Evolutionary conservation across 148 eudicot species (phyloP).

Genomic region (Hydrangea macrophylla): DNA sequence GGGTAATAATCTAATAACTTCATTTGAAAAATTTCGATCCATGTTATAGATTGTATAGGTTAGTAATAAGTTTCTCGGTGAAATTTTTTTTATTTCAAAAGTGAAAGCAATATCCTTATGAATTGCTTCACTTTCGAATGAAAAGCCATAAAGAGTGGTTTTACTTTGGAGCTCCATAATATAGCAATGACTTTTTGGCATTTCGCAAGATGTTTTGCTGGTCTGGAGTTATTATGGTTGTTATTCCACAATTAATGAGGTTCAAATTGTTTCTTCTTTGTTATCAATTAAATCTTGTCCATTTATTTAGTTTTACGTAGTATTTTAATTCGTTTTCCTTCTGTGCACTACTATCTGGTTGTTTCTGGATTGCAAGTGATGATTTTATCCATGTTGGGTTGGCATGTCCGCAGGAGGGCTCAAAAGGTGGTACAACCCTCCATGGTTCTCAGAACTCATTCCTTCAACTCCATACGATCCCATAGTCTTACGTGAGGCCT

Average conservation of each 20-base stretch:
- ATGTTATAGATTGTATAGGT: neutral
- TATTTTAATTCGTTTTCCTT: too few species aligned
- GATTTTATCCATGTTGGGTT: slow-evolving; percentile 7
- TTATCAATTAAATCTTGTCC: too few species aligned
- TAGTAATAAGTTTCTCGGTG: neutral
- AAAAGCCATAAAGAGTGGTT: neutral
- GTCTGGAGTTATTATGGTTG: too few species aligned
- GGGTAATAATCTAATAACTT: neutral
- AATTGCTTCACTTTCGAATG: neutral
- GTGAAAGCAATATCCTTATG: neutral
- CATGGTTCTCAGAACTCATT: slow-evolving; percentile 65
- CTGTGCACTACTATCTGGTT: neutral
- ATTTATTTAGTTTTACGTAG: too few species aligned
- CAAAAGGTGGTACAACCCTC: slow-evolving; percentile 90
- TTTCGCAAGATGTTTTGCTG: too few species aligned
- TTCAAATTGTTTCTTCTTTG: too few species aligned
- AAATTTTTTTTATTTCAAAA: neutral
- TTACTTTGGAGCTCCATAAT: too few species aligned
- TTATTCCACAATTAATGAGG: too few species aligned
- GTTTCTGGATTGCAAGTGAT: neutral
- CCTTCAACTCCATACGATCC: slow-evolving; percentile 76
- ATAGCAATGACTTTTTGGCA: too few species aligned
- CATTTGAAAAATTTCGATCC: neutral
- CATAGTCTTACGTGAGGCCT: slow-evolving; percentile 63
- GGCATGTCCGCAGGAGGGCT: slow-evolving; percentile 51